A percentile compares a stretch with the other conserved stretches of the same genome.
phyloP scores from a whole-genome alignment of 306 rosid species.

The Cucurbita argyrosperma region DNA sequence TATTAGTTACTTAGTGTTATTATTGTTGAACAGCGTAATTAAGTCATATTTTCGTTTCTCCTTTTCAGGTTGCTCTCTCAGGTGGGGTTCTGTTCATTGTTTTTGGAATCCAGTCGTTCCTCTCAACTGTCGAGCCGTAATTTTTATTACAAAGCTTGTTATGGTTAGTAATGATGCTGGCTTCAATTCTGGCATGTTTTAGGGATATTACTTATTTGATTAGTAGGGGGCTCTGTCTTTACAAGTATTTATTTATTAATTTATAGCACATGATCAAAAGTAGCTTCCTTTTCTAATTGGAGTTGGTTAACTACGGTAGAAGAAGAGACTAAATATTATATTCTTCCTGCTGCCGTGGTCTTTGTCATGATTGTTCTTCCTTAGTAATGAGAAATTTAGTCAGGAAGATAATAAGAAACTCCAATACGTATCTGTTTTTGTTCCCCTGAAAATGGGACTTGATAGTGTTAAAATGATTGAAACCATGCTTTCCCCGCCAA shows the following conservation, averaged over 20 bases:
- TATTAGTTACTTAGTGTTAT: not conserved
- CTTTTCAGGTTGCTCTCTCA: constrained; percentile 64
- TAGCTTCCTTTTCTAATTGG: not conserved
- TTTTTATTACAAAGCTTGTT: constrained; percentile 5
- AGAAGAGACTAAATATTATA: not conserved
- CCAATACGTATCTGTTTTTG: not conserved
- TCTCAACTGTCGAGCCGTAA: constrained; percentile 43
- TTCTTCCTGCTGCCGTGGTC: not conserved
- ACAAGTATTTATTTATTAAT: not conserved
- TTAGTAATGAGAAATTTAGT: not conserved
- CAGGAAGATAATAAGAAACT: not conserved
- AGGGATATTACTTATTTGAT: not conserved
- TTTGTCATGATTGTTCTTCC: not conserved
- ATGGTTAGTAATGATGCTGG: constrained; percentile 28
- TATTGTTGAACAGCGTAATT: not conserved
- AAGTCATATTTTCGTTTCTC: not conserved
- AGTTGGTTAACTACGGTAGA: not conserved
- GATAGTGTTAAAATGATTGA: not conserved
- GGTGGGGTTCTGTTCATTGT: constrained; percentile 77
- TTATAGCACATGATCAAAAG: not conserved
- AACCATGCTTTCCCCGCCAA: not conserved
- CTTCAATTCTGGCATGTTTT: not conserved
- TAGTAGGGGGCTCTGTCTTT: not conserved
- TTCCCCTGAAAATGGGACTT: not conserved
- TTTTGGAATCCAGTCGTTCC: constrained; percentile 82